Base-by-base conservation (phyloP, 2,329 filamentous ascomycete species). In the Paradendryphiella salina region DNA sequence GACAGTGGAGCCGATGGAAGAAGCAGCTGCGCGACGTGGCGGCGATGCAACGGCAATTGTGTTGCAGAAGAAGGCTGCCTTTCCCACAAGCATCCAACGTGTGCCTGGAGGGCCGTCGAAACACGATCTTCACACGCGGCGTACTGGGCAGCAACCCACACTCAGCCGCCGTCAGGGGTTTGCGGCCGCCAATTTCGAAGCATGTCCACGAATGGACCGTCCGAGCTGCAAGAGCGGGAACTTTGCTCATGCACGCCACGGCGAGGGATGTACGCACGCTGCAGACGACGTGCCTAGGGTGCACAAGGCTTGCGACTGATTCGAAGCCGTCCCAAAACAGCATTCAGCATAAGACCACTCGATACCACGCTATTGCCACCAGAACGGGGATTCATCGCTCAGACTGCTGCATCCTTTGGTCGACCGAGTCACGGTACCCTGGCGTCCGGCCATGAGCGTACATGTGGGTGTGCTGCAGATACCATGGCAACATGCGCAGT, bases 271-370 rank as follows among this genome's bases (percentile, higher is more conserved):
- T 17, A 68, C 61, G 57, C 64, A 64, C 59, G 47, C 61, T 61
- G 63, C 65, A 64, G 60, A 50, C 43, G 60, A 47, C 42, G 40
- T 52, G 52, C 48, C 54, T 57, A 49, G 46, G 52, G 59, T 70
- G 68, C 64, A 69, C 63, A 65, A 61, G 52, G 56, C 46, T 50
- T 50, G 41, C 41, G 32, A 56, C 46, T 64, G 64, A 69, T 52
- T 65, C 64, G 60, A 66, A 55, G 37, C 45, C 40, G 45, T 34
- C 65, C 60, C 52, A 59, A 67, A 57, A 35, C 46, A 61, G 57
- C 46, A 33, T 52, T 46, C 46, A 59, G 58, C 60, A 64, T 49
- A 54, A 53, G 49, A 44, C 43, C 47, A 54, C 52, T 52, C 46
- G 33, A 37, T 36, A 54, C 50, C 45, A 58, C 54, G 49, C 55